Base-by-base conservation (phyloP, 1,284 basidiomycete species). In the Melanopsichium pennsylvanicum region DNA sequence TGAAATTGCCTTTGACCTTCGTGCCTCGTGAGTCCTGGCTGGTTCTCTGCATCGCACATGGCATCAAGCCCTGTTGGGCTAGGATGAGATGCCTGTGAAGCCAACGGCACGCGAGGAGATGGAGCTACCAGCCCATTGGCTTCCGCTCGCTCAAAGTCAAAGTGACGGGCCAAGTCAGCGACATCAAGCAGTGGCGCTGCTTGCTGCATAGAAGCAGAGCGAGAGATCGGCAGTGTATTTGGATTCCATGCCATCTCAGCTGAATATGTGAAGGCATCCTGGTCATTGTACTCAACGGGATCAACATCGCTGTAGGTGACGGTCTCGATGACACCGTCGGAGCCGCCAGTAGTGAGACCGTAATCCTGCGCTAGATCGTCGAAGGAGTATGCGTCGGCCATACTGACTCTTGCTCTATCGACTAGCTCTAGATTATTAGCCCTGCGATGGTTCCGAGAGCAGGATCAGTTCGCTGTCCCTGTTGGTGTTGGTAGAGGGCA, bases 101-200 rank as follows among this genome's bases (percentile, higher is more conserved):
- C 21, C 13, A 23, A 22, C 15, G 41, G 16, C 10, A 21, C 4
- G 15, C 13, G 42, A 15, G 23, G 9, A 8, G 48, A 18, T 15
- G 34, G 15, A 13, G 49, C 50, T 12, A 63, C 29, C 5, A 63
- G 21, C 3, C 60, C 60, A 12, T 38, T 48, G 5, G 25, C 48
- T 52, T 63, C 47, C 2, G 60, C 60, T 16, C 43, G 38, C 2
- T 43, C 33, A n/a, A 56, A 63, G 40, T 63, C 60, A 19, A 63
- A 63, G 21, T 51, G 48, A 19, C 32, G 23, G 5, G 34, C 31
- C 8, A 56, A 18, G 2, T 34, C 34, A 12, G 44, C 44, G 15
- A 43, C 38, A 25, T 57, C 48, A 18, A 26, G 33, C 18, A 15
- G 9, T 13, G 10, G 29, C n/a, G 29, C 18, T 15, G 10, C 22